These are phyloP conservation scores for Ophiostoma himal-ulmi DNA, from an alignment of 2,329 filamentous ascomycete genomes.

Conservation along the genomic window DNA sequence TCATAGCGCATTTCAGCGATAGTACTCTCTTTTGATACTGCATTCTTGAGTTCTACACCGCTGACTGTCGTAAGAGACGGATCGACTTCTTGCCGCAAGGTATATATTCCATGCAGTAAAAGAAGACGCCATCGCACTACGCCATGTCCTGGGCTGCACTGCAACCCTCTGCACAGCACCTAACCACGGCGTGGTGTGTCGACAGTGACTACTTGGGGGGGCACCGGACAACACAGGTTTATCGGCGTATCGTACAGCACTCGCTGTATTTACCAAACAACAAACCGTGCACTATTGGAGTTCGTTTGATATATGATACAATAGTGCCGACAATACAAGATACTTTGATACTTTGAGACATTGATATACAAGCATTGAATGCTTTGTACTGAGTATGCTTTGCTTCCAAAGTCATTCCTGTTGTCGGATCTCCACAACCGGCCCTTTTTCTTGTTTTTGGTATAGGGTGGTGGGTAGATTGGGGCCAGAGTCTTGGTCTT, in stretches of 20 bases:
- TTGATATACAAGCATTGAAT: background rate
- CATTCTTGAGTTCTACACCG: too few relatives aligned
- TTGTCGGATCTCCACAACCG: background rate
- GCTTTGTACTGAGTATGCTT: background rate
- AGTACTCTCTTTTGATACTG: too few relatives aligned
- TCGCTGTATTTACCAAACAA: background rate
- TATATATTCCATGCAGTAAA: background rate
- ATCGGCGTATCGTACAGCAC: background rate
- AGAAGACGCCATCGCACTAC: background rate
- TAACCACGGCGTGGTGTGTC: background rate
- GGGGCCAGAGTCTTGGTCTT: background rate
- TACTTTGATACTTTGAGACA: too few relatives aligned
- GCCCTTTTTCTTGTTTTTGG: constrained; percentile 5
- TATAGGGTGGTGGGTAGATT: background rate
- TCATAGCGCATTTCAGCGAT: too few relatives aligned
- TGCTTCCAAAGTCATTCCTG: background rate
- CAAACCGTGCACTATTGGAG: background rate
- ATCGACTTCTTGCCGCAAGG: background rate
- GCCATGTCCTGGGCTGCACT: background rate
- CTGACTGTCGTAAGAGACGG: background rate
- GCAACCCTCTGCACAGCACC: background rate
- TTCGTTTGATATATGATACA: background rate
- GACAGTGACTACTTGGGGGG: background rate
- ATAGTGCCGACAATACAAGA: background rate
- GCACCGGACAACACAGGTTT: background rate